Evolutionary conservation across 495 filamentous ascomycete genomes (phyloP).

Genomic region (Terfezia claveryi): DNA sequence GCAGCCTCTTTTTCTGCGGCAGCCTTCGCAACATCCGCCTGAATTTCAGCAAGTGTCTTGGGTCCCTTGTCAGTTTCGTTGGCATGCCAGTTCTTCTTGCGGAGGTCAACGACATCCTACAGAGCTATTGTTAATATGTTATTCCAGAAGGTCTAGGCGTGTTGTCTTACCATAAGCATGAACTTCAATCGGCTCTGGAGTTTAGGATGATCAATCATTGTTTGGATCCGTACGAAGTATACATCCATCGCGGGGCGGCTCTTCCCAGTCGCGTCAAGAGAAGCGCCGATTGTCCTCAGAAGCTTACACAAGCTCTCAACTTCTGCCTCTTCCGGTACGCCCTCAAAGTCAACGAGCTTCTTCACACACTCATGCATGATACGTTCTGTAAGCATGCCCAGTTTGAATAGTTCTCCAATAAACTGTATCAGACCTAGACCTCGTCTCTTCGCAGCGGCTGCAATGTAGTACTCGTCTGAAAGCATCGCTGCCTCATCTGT

Average conservation of each 20-base stretch:
- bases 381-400: constrained; percentile 91
- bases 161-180: constrained; percentile 58
- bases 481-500: constrained; percentile 55
- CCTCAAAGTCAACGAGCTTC: constrained; percentile 89
- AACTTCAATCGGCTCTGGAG: constrained; percentile 75
- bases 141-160: background rate
- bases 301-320: constrained; percentile 87
- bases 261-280: constrained; percentile 61
- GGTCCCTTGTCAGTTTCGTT: constrained; percentile 85
- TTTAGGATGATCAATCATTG: constrained; percentile 50
- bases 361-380: constrained; percentile 99
- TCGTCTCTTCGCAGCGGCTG: constrained; percentile 86
- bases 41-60: constrained; percentile 84
- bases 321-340: constrained; percentile 80
- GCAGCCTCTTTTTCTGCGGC: constrained; percentile 44
- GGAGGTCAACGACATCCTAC: constrained; percentile 67
- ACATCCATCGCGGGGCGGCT: constrained; percentile 65
- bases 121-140: constrained; percentile 1
- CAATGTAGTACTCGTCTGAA: constrained; percentile 91
- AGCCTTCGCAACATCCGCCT: constrained; percentile 60
- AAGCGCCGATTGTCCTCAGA: constrained; percentile 69
- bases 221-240: constrained; percentile 78
- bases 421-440: constrained; percentile 97
- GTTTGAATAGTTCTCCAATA: constrained; percentile 97
- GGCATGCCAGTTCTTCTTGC: constrained; percentile 48